phyloP scores from a whole-genome alignment of 306 rosid species.

The Begonia loranthoides region DNA sequence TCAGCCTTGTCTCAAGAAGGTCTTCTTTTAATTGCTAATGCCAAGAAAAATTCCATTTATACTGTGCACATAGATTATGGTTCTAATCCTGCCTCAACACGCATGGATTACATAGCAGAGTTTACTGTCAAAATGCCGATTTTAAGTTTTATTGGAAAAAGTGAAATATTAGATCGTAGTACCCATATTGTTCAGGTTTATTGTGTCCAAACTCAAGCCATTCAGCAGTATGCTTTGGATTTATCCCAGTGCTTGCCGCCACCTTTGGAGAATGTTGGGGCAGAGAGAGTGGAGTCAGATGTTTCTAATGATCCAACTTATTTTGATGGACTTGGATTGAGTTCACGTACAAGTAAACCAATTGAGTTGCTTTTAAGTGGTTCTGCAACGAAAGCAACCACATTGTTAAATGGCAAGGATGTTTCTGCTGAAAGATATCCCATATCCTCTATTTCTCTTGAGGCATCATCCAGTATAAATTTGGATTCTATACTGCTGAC shows the following conservation, averaged over 20 bases:
- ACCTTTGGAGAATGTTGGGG: conserved; percentile 47
- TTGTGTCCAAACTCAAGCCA: conserved; percentile 98
- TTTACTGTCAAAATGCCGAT: conserved; percentile 94
- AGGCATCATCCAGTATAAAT: conserved; percentile 32
- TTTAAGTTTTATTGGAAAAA: conserved; percentile 90
- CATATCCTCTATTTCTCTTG: conserved; percentile 38
- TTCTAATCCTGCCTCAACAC: conserved; percentile 63
- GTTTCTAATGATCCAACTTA: conserved; percentile 40
- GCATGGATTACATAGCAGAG: conserved; percentile 89
- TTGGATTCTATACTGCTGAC: conserved; percentile 39
- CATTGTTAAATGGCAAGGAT: conserved; percentile 37
- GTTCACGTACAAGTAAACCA: conserved; percentile 37
- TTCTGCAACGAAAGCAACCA: conserved; percentile 41
- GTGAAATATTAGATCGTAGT: conserved; percentile 62
- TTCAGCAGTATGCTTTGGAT: conserved; percentile 97
- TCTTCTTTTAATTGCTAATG: conserved; percentile 94
- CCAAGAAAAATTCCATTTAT: conserved; percentile 97
- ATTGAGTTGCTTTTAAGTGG: conserved; percentile 28
- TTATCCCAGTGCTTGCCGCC: conserved; percentile 93
- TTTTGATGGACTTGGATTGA: conserved; percentile 47
- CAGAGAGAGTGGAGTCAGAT: conserved; percentile 65
- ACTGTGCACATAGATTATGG: conserved; percentile 87
- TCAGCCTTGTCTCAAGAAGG: conserved; percentile 84
- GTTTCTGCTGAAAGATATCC: conserved; percentile 41
- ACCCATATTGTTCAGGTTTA: conserved; percentile 85